These are phyloP conservation scores for Dryadomyces sulphureus DNA, from an alignment of 2,329 filamentous ascomycete species.

Conservation along the genomic window DNA sequence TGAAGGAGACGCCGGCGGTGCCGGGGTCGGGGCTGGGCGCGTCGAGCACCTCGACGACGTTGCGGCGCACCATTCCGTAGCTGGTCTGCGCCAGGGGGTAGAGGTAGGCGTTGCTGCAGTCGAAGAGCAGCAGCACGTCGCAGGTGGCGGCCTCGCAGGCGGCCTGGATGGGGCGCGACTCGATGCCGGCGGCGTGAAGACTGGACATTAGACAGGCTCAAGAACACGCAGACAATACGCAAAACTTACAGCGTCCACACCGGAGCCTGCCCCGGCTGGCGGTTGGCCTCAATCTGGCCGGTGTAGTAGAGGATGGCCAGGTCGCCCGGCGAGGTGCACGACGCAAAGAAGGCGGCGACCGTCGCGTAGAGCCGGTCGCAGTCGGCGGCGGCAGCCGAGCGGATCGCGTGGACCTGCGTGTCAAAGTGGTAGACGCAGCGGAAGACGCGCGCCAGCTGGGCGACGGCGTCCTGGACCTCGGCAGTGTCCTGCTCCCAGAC, in stretches of 20 bases:
- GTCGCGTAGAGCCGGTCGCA: constrained; percentile 3
- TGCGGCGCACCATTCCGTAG: constrained; percentile 2
- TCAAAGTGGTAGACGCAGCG: constrained; percentile 6
- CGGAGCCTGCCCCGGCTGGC: constrained; percentile 2
- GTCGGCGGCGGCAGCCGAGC: neutral
- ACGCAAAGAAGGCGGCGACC: constrained; percentile 4
- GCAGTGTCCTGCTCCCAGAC: constrained; percentile 9
- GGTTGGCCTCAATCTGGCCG: constrained; percentile 6
- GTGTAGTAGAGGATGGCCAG: constrained; percentile 11
- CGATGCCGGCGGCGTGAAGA: constrained; percentile 2
- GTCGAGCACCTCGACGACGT: constrained; percentile 9
- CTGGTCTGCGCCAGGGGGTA: constrained; percentile 4
- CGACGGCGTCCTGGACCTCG: constrained; percentile 1
- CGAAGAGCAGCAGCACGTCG: constrained; percentile 10
- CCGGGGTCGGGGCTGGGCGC: constrained; percentile 4
- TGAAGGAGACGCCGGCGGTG: constrained; percentile 2
- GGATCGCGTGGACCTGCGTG: constrained; percentile 6
- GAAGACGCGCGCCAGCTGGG: constrained; percentile 7
- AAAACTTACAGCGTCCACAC: no score
- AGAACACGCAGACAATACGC: no score
- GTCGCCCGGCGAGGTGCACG: constrained; percentile 3
- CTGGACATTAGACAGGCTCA: neutral
- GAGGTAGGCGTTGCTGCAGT: constrained; percentile 7
- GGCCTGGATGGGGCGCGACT: constrained; percentile 6
- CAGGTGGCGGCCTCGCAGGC: constrained; percentile 7